Evolutionary conservation across 495 filamentous ascomycete species (phyloP), one percentile per base, ranked within the genome.

Genomic region (Rhypophila decipiens): DNA sequence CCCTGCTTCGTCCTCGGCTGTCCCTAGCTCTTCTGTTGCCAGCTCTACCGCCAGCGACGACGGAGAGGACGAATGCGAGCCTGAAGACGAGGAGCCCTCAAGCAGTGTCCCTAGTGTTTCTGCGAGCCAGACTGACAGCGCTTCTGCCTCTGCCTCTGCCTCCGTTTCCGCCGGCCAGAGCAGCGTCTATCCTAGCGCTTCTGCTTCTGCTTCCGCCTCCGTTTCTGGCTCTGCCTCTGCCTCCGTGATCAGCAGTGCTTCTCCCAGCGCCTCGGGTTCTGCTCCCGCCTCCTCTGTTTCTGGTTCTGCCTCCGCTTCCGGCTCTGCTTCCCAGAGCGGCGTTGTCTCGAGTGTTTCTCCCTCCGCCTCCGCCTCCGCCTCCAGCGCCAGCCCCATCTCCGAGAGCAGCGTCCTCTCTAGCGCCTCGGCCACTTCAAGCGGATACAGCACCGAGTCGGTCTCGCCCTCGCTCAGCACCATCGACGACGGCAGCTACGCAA

Each of bases 11-110:
- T 56, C 50, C 12, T 34, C 40, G 17, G 15, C 24, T 27, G 18
- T n/a, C 5, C 24, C 44, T 4, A 54, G 49, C 47, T 51, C 50
- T 4, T 23, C 47, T 35, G 36, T 46, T n/a, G 53, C 50, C 48
- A 56, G 45, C 41, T 41, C 49, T 13, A 45, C 43, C 13, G 21
- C 43, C 0, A 15, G 13, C 2, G 29, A 45, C 4, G 43, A 45
- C 19, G 43, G 37, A 7, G 43, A 45, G 2, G 18, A 23, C 11
- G 38, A 40, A 22, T 18, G 24, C 19, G 21, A 10, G 19, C 4
- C 17, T 21, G 38, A 40, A 3, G 38, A 35, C 27, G 46, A 49
- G 4, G 47, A n/a, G 24, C 36, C 10, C 36, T 5, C 55, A 8
- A 51, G 56, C 17, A 46, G 31, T 33, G 41, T 17, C 21, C 20